These are phyloP conservation scores for Baorangia bicolor DNA, from an alignment of 768 basidiomycete genomes.

Conservation along the genomic window DNA sequence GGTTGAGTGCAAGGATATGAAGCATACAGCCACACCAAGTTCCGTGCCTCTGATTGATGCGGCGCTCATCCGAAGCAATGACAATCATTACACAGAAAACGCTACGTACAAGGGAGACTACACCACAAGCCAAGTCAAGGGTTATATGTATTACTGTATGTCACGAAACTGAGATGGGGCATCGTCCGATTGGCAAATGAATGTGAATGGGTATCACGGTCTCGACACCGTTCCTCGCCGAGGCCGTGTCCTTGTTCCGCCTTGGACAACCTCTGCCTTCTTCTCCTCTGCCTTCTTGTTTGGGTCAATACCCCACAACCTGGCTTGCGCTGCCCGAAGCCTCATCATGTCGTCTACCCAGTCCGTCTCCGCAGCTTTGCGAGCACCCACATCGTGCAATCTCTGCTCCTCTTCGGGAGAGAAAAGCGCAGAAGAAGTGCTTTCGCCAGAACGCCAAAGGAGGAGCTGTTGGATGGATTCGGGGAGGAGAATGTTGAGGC, in stretches of 20 bases:
- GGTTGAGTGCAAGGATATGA: not conserved
- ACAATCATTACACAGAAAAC: not conserved
- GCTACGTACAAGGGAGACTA: not conserved
- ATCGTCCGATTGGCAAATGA: not conserved
- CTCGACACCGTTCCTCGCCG: constrained; percentile 22
- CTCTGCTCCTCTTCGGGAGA: constrained; percentile 52
- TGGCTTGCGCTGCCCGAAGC: constrained; percentile 37
- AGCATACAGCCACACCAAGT: not conserved
- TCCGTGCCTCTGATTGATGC: not conserved
- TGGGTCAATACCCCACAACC: constrained; percentile 36
- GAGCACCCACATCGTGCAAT: constrained; percentile 49
- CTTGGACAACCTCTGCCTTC: constrained; percentile 15
- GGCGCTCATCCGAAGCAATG: not conserved
- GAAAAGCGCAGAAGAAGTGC: constrained; percentile 49
- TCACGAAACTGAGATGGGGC: constrained; percentile 7
- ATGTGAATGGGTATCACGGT: constrained; percentile 10
- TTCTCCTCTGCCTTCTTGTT: constrained; percentile 30
- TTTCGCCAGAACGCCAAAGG: constrained; percentile 67
- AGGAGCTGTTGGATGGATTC: constrained; percentile 71
- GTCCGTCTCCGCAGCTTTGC: constrained; percentile 52
- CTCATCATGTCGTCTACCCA: constrained; percentile 67
- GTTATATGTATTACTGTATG: not conserved
- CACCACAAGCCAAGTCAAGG: not conserved
- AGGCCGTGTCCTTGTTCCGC: constrained; percentile 34
- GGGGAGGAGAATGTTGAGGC: constrained; percentile 66